Base-by-base conservation (phyloP, 106 monocot species). In the Ottelia alismoides region DNA sequence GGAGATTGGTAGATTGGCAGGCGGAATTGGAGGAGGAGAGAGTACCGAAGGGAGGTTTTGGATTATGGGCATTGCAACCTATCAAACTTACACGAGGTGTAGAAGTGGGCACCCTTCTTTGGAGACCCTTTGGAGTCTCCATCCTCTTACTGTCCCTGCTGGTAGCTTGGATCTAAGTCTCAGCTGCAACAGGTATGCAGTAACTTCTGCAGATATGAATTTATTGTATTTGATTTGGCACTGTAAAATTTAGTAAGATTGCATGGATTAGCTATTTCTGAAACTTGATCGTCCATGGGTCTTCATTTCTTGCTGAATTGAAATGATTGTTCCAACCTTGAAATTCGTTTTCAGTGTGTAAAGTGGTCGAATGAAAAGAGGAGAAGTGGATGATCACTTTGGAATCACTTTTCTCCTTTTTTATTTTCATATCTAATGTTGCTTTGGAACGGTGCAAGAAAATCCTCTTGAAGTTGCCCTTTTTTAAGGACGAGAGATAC, bases 1-100 rank as follows among this genome's bases (percentile, higher is more conserved):
- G 80, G 93, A 94, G 75, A 72, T 94, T 31, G 73, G 77, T 23
- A 80, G 76, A 45, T 47, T 98, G 71, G 28, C 76, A 19, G 57
- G 50, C 27, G 54, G 69, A 28, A 65, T 64, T 2, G 65, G 45
- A 1, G 71, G 27, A 2, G 70, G 50, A 11, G 25, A 45, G 2
- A 30, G 54, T 9, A 17, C 30, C 3, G 60, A 24, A 23, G 58
- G 65, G 16, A 76, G 76, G 52, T 71, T 85, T 73, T 87, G 81
- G 77, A 28, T 82, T 10, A 55, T 82, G 62, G 87, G 81, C 1
- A 43, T 70, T 55, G 80, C 79, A 14, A 85, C 78, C 1, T 70
- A 84, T 57, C 57, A 67, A 52, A 73, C 72, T 51, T 85, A 78
- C 61, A 67, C 65, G 70, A 75, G 57, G 60, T 91, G 91, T 32